These are phyloP conservation scores for Corylus heterophylla DNA, from an alignment of 306 rosid species.

Conservation along the genomic window DNA sequence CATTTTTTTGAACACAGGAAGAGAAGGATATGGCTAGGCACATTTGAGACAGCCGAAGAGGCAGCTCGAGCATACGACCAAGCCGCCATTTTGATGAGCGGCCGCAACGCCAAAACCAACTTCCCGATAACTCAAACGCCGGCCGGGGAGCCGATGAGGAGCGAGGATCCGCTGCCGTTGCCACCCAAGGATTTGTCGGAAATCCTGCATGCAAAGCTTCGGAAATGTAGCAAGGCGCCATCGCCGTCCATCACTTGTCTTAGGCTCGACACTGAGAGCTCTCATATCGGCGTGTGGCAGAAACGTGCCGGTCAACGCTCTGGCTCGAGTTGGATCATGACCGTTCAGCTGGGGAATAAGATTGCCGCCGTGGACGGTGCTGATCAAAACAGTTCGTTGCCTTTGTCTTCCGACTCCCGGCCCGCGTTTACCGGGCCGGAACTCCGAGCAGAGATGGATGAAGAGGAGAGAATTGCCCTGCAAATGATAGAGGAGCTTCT, in stretches of 20 bases:
- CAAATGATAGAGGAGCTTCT: slow-evolving; percentile 98
- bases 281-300: slow-evolving; percentile 90
- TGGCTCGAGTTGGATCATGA: slow-evolving; percentile 83
- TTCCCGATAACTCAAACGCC: slow-evolving; percentile 48
- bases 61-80: slow-evolving; percentile 52
- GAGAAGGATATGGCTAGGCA: slow-evolving; percentile 56
- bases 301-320: slow-evolving; percentile 68
- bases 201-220: slow-evolving; percentile 76
- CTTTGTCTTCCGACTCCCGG: not conserved
- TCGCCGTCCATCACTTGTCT: slow-evolving; percentile 90
- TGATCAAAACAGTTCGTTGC: not conserved
- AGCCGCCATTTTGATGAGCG: slow-evolving; percentile 52
- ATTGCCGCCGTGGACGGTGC: not conserved
- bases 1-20: not conserved
- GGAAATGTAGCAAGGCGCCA: slow-evolving; percentile 65
- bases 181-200: slow-evolving; percentile 56
- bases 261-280: slow-evolving; percentile 83
- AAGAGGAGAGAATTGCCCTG: slow-evolving; percentile 71
- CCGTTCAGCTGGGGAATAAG: slow-evolving; percentile 54
- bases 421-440: slow-evolving; percentile 10
- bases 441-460: slow-evolving; percentile 37
- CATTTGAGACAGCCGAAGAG: slow-evolving; percentile 54
- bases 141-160: slow-evolving; percentile 28
- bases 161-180: slow-evolving; percentile 10
- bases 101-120: slow-evolving; percentile 51